Evolutionary conservation across 2,329 filamentous ascomycete species (phyloP), one percentile per base, ranked within the genome.

Genomic region (Reticulascus tulasneorum): DNA sequence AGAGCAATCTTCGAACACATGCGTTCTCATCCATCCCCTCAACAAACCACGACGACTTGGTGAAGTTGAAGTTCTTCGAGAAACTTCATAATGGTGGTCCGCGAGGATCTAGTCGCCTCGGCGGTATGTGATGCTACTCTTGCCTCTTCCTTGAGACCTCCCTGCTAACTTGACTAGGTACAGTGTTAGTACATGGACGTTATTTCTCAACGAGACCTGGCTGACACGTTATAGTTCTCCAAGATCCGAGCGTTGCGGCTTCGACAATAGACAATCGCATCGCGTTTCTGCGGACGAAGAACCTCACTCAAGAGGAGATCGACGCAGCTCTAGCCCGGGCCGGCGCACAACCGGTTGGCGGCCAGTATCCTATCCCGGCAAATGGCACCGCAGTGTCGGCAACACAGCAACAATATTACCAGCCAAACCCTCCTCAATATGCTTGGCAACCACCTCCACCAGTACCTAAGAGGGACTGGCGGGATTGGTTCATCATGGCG

Each of bases 401-500:
- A 64, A 44, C 63, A 23, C 56, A 46, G 36, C 58, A 56, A 39
- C 54, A 61, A 30, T 67, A 67, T 46, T 69, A 72, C 50, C 64
- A 63, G 27, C 58, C 60, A 35, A 73, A 73, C 37, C 63, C 69
- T 33, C 71, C 69, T 32, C 71, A 71, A 42, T 65, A 73, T 40
- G 66, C 59, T 39, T 82, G 77, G 77, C 77, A 78, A 51, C 69
- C 69, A 20, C 66, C 76, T 4, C 73, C 73, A 2, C 69, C 75
- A 37, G 64, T 80, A 3, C 89, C 89, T 4, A 82, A 80, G 56
- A 75, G 93, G 54, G 93, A 98, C 64, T 98, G 93, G 93, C 78
- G 94, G 44, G 93, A 98, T 58, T 97, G 89, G 86, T 98, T 98
- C 64, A 97, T 98, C 62, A 95, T 97, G 88, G 93, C 93, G 7